phyloP scores from a whole-genome alignment of 2,329 filamentous ascomycete species.

The Monilinia laxa region DNA sequence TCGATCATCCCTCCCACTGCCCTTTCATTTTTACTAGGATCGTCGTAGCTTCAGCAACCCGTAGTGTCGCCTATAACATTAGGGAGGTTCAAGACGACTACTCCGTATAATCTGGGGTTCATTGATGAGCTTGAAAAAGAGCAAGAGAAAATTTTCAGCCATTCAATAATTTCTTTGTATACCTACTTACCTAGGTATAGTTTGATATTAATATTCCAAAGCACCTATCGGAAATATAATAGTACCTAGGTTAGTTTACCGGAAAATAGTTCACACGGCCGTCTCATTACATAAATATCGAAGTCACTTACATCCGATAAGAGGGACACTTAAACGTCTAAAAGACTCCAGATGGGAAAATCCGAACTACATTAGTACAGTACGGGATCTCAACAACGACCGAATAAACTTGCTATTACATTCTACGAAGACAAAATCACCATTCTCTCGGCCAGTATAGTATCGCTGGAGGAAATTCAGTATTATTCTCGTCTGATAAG shows the following conservation, averaged over 20 bases:
- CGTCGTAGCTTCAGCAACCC: not conserved
- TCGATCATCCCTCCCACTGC: not conserved
- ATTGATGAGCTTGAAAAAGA: too few species aligned
- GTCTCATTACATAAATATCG: constrained; percentile 7
- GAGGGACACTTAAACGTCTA: not conserved
- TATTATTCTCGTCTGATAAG: not conserved
- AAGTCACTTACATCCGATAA: constrained; percentile 11
- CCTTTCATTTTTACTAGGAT: constrained; percentile 15
- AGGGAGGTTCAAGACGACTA: constrained; percentile 1
- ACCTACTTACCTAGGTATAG: too few species aligned
- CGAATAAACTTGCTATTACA: not conserved
- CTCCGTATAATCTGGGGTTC: too few species aligned
- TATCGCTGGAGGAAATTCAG: not conserved
- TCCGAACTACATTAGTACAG: not conserved
- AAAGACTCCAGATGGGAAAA: constrained; percentile 1
- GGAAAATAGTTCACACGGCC: not conserved
- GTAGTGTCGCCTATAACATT: constrained; percentile 16
- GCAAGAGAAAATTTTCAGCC: not conserved
- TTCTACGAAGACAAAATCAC: constrained; percentile 1
- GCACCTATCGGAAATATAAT: not conserved
- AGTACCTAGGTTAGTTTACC: too few species aligned
- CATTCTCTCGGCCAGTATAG: not conserved
- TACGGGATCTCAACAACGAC: constrained; percentile 3
- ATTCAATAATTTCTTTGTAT: not conserved
- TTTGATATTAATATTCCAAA: not conserved